A percentile compares a stretch with the other conserved stretches of the same genome.
Evolutionary conservation across 352 stramenopile genomes (phyloP).

Genomic region (Globisporangium canariense): DNA sequence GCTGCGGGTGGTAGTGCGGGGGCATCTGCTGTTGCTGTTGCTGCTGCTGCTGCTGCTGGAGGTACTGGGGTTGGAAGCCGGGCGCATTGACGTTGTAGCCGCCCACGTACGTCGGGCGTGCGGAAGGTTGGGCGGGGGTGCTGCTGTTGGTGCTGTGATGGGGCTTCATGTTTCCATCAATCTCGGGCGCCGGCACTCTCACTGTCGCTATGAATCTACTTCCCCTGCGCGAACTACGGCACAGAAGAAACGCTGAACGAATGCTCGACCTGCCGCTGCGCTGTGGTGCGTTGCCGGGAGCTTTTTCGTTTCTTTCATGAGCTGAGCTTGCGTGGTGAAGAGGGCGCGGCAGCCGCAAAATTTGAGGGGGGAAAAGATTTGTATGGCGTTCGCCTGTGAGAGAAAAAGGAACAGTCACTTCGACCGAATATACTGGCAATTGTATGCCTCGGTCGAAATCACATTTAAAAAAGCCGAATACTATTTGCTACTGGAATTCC

Average conservation of each 20-base stretch:
- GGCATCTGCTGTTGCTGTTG: slow-evolving; percentile 20
- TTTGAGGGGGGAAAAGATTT: no score
- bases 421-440: no score
- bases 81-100: slow-evolving; percentile 32
- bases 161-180: slow-evolving; percentile 54
- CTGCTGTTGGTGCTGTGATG: slow-evolving; percentile 25
- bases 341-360: no score
- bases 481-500: no score
- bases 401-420: no score
- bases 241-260: slow-evolving; percentile 5
- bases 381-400: no score
- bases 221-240: neutral
- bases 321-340: neutral
- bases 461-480: no score
- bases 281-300: slow-evolving; percentile 5
- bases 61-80: slow-evolving; percentile 38
- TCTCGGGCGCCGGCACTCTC: slow-evolving; percentile 2
- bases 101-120: slow-evolving; percentile 14
- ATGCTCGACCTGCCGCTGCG: slow-evolving; percentile 13
- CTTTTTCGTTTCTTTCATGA: slow-evolving; percentile 13
- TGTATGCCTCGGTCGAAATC: no score
- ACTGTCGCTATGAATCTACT: neutral
- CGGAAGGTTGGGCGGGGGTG: slow-evolving; percentile 12
- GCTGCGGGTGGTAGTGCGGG: slow-evolving; percentile 30
- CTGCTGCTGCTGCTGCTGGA: slow-evolving; percentile 29